Base-by-base conservation (phyloP, 2,329 filamentous ascomycete genomes). In the Neofusicoccum cordaticola region DNA sequence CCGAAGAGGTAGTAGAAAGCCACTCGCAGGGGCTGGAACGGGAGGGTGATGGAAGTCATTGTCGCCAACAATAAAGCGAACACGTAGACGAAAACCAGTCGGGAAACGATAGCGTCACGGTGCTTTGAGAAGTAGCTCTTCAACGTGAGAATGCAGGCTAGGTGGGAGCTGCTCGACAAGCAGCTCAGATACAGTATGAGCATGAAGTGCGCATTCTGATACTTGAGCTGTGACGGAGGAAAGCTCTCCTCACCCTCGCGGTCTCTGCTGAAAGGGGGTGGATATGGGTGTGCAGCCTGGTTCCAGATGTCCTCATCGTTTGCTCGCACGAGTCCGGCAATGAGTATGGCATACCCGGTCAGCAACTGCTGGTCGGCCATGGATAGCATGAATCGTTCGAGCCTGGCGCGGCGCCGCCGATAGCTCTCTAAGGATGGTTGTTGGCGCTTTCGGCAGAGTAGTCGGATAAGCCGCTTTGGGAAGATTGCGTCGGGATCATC, bases 121-220 rank as follows among this genome's bases (percentile, higher is more conserved):
- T 75, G 74, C 17, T 69, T 72, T 4, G 66, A 66, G 50, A 75
- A 74, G 66, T 75, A 74, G 48, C 73, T 75, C 35, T 72, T 71
- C 1, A 74, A 66, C 1, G 72, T 73, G 50, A 75, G 71, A 34
- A 75, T 68, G 1, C 72, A 72, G 41, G 73, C 73, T 42, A 75
- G 72, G 35, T 75, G 72, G 1, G 72, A 74, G 6, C 70, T 72
- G 11, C 69, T 72, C 0, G 71, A 73, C 0, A 75, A 67, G 2
- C 72, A 71, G 58, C 73, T 74, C 35, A 74, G 69, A 66, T 74
- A 73, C n/a, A 75, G 67, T 37, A 72, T 70, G 4, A 75, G 47
- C 31, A 50, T 37, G 34, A 51, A 62, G 27, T 44, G 60, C 15
- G 60, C 57, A 9, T 61, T 42, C 19, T 48, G 57, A 39, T 61